A percentile compares a stretch with the other conserved stretches of the same genome.
phyloP scores from a whole-genome alignment of 129 eudicot species.

The Smallanthus sonchifolius region DNA sequence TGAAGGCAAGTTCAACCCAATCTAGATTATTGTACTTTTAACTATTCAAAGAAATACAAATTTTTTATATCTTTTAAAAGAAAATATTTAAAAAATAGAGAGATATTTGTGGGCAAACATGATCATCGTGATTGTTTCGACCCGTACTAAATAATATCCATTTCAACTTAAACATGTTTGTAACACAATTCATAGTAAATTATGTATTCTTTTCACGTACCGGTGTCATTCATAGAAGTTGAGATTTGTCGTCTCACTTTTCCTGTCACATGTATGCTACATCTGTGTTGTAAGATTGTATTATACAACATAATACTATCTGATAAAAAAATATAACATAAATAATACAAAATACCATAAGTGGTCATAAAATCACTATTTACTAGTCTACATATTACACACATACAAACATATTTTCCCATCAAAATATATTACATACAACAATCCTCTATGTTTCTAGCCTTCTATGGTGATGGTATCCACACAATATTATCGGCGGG shows the following conservation, averaged over 20 bases:
- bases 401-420: background rate
- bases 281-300: background rate
- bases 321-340: too few relatives aligned
- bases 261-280: too few relatives aligned
- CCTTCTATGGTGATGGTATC: conserved; percentile 25
- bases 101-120: background rate
- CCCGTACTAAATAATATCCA: background rate
- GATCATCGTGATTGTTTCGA: background rate
- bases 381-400: conserved; percentile 4
- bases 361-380: background rate
- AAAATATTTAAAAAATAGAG: background rate
- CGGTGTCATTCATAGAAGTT: too few relatives aligned
- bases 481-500: conserved; percentile 28
- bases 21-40: background rate
- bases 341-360: background rate
- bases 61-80: background rate
- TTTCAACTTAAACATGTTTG: background rate
- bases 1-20: background rate
- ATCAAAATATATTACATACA: conserved; percentile 1
- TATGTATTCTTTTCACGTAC: too few relatives aligned
- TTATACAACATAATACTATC: too few relatives aligned
- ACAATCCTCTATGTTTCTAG: background rate
- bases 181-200: too few relatives aligned
- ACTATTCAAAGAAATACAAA: background rate
- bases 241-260: too few relatives aligned